Evolutionary conservation across 2,329 filamentous ascomycete genomes (phyloP), one percentile per base, ranked within the genome.

Genomic region (Piedraia hortae): DNA sequence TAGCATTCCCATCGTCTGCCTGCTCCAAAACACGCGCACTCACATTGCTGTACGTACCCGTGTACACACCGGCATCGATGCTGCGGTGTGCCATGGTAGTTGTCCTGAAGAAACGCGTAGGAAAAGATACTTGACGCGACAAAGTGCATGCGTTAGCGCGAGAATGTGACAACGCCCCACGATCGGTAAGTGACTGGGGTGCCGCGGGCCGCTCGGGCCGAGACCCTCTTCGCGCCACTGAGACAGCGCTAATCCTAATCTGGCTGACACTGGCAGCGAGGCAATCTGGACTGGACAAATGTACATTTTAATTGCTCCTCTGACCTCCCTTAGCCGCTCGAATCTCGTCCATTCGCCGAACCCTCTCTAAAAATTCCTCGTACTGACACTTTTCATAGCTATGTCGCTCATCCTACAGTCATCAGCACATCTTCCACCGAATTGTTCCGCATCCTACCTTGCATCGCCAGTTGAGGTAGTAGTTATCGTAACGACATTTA

Each of bases 331-430:
- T 89, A 28, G 73, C 66, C 34, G 65, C 80, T 44, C 78, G 63
- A 43, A 97, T 53, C 56, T 97, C 80, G 40, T 93, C 67, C 85
- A 97, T 97, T 67, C 90, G 93, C 43, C 72, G 75, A 33, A 97
- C 85, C 27, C 85, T 68, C 61, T 82, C 77, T 66, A 90, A 90
- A 60, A 97, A 97, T 48, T 93, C 85, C 33, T 73, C 73, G 51
- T 97, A 97, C 44, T 97, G 85, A 63, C 85, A 97, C 50, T 93
- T 93, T 48, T 97, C 85, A 59, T 97, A 97, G 42, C 68, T 71
- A 53, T 97, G 85, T 56, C 85, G 62, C 59, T 97, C 85, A 47
- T 78, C 67, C 85, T 93, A 43, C 10, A 23, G 5, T 4, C 18
- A 21, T 16, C 15, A 12, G 8, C 20, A 16, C 7, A 14, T 17